Base-by-base conservation (phyloP, 306 rosid species). In the Acacia acuminata region DNA sequence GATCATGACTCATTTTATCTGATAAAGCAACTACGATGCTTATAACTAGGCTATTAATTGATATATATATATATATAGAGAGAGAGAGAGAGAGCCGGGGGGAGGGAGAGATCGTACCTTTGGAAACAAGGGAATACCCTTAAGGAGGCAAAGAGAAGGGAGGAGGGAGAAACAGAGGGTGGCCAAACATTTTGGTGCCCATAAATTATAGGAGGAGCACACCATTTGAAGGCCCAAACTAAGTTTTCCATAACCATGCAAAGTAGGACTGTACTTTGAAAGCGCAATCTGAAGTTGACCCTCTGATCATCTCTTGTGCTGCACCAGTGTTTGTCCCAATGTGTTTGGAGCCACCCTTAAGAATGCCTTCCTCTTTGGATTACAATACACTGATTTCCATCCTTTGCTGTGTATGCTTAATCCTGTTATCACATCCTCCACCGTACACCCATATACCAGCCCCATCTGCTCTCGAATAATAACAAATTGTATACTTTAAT, bases 291-390 rank as follows among this genome's bases (percentile, higher is more conserved):
- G 93, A 14, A 95, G 76, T 67, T 91, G 89, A 11, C 98, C 98
- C 84, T 91, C 97, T 10, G 97, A 88, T 97, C 97, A 93, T 84
- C 98, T 90, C 88, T 91, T 94, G 42, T 93, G 95, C 36, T 94
- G 97, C 51, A 90, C 89, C 10, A 93, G 90, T 9, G 83, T 80
- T 58, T 91, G 88, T 36, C 79, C 77, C 73, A 94, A 73, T 8
- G 95, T 75, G 68, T 85, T 86, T 64, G 97, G 91, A 72, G 93
- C 97, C 14, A 91, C 50, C 11, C 97, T 97, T 40, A 93, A 70
- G 77, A 94, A 94, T 47, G 94, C 97, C 42, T 80, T 86, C 82
- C 97, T 89, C 66, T 63, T 3, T 73, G 98, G 97, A 69, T 83
- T 89, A 70, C 45, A 90, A 68, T 88, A 94, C 65, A 87, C 88